Evolutionary conservation across 2,329 filamentous ascomycete species (phyloP).

Genomic region (Fusarium pseudograminearum): DNA sequence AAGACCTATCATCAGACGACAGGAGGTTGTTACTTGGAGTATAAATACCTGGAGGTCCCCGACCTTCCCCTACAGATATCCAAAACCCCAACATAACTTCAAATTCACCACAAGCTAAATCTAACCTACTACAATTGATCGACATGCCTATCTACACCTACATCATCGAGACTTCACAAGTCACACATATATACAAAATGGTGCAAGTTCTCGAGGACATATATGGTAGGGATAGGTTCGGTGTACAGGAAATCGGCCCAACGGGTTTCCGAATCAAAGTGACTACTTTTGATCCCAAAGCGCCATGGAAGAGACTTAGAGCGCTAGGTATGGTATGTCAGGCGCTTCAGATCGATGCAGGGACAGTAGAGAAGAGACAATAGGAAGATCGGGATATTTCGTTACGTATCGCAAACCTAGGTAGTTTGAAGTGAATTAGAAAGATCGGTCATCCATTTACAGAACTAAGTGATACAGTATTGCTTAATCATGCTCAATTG

Average conservation of each 20-base stretch:
- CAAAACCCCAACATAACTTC: background rate
- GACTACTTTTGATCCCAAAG: background rate
- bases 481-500: background rate
- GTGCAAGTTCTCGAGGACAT: background rate
- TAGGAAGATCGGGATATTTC: accelerated
- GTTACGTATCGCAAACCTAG: accelerated
- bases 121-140: no score
- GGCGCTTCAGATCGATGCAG: background rate
- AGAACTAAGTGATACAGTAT: background rate
- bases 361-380: background rate
- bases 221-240: constrained; percentile 8
- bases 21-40: accelerated
- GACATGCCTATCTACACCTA: background rate
- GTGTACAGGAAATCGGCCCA: accelerated
- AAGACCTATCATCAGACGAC: accelerated
- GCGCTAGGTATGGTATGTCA: constrained; percentile 1
- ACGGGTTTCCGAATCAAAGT: background rate
- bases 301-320: constrained; percentile 2
- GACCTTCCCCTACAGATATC: background rate
- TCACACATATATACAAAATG: background rate
- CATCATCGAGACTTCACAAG: background rate
- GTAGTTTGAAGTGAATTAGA: background rate
- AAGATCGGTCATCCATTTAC: background rate
- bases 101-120: no score
- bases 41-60: background rate